Conservation (phyloP, 129 eudicot species). For the Chrysanthemum lavandulifolium region DNA sequence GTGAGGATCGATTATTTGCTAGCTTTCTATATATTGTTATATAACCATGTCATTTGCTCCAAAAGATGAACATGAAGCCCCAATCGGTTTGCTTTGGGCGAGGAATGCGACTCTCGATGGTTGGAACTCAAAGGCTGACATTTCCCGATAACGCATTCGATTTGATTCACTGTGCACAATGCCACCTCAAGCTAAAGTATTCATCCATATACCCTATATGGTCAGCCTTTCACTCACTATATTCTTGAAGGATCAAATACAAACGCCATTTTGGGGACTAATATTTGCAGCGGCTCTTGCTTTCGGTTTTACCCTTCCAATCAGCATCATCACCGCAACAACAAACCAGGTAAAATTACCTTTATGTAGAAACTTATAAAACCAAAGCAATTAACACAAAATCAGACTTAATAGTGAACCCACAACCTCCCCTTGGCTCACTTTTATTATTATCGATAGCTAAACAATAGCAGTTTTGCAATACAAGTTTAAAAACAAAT, state of each 20-base stretch:
- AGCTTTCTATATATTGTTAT: background rate
- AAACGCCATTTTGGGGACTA: constrained; percentile 14
- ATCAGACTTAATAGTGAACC: too few relatives aligned
- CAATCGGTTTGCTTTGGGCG: constrained; percentile 96
- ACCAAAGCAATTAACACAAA: too few relatives aligned
- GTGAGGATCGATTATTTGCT: too few relatives aligned
- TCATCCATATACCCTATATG: background rate
- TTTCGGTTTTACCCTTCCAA: constrained; percentile 67
- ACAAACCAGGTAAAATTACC: constrained; percentile 57
- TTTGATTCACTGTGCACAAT: constrained; percentile 93
- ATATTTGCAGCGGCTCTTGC: constrained; percentile 52
- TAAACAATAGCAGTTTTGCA: too few relatives aligned
- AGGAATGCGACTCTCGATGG: constrained; percentile 87
- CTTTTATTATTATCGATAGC: too few relatives aligned
- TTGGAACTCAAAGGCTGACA: constrained; percentile 93
- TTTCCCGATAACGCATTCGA: constrained; percentile 91
- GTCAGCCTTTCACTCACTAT: constrained; percentile 54
- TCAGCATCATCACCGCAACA: constrained; percentile 84
- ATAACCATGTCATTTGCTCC: constrained; percentile 98
- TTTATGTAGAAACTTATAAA: too few relatives aligned
- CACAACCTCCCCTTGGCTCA: too few relatives aligned
- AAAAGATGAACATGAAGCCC: constrained; percentile 97
- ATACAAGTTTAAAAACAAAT: too few relatives aligned
- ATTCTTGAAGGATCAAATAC: constrained; percentile 56
- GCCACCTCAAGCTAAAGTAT: constrained; percentile 21